phyloP scores from a whole-genome alignment of 1,284 basidiomycete species.

The Mycena citricolor region DNA sequence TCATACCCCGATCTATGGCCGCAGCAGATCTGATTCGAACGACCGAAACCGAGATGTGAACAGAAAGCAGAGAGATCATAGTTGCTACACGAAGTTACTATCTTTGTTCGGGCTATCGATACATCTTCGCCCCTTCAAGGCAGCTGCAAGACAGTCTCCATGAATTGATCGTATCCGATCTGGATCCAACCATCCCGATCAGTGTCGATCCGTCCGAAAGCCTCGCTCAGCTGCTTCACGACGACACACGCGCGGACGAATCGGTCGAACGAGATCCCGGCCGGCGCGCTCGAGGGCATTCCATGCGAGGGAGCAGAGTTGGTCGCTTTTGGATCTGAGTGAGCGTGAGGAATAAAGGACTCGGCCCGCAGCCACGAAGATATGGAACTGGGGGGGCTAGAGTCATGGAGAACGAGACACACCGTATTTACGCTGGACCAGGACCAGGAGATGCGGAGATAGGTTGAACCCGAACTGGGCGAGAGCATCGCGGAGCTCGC shows the following conservation, averaged over 20 bases:
- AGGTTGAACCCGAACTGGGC: conserved; percentile 58
- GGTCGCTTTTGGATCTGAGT: conserved; percentile 44
- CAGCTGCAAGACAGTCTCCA: conserved; percentile 67
- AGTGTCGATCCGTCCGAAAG: conserved; percentile 57
- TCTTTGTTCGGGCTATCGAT: too few relatives aligned
- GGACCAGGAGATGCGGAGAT: conserved; percentile 57
- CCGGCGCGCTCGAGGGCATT: conserved; percentile 26
- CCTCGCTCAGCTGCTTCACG: conserved; percentile 73
- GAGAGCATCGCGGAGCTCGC: conserved; percentile 66
- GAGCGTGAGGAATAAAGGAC: not conserved
- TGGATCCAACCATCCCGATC: conserved; percentile 75
- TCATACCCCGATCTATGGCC: too few relatives aligned
- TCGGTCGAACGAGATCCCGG: conserved; percentile 77
- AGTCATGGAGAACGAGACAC: conserved; percentile 23
- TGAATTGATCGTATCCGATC: conserved; percentile 76
- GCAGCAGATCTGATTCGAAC: too few relatives aligned
- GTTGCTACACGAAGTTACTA: too few relatives aligned
- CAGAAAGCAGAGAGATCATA: too few relatives aligned
- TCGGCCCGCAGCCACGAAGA: not conserved
- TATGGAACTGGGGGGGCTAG: not conserved
- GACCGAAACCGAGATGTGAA: too few relatives aligned
- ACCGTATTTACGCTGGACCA: conserved; percentile 72
- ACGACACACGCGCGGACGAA: conserved; percentile 82
- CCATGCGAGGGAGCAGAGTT: conserved; percentile 35
- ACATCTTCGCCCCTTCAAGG: conserved; percentile 54